A percentile compares a stretch with the other conserved stretches of the same genome.
These are phyloP conservation scores for Clonostachys chloroleuca DNA, from an alignment of 2,329 filamentous ascomycete species.

Conservation along the genomic window DNA sequence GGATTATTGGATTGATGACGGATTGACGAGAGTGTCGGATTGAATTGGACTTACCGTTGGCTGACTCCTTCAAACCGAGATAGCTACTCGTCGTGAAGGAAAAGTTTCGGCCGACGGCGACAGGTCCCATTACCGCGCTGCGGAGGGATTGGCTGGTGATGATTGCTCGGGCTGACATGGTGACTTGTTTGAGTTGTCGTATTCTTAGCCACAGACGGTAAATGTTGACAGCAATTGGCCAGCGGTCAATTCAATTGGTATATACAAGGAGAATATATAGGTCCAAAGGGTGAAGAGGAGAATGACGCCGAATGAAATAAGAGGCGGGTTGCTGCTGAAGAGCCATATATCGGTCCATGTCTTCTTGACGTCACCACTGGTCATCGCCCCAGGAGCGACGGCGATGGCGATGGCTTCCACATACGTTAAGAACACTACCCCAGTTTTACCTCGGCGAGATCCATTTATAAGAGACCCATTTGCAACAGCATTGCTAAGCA, in stretches of 20 bases:
- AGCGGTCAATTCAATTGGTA: not conserved
- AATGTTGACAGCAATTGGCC: too few relatives aligned
- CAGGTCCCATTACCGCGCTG: constrained; percentile 7
- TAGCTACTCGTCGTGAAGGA: constrained; percentile 18
- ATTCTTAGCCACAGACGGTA: too few relatives aligned
- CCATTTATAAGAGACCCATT: too few relatives aligned
- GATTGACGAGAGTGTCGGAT: too few relatives aligned
- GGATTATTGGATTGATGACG: too few relatives aligned
- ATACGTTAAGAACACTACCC: too few relatives aligned
- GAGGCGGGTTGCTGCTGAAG: not conserved
- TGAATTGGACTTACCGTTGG: constrained; percentile 18
- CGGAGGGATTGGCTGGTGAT: constrained; percentile 14
- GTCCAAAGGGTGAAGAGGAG: not conserved
- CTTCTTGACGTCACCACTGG: not conserved
- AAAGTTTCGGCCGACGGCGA: constrained; percentile 14
- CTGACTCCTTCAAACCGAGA: constrained; percentile 29
- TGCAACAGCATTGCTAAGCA: too few relatives aligned
- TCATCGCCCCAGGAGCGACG: not conserved
- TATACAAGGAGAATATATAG: not conserved
- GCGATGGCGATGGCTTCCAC: too few relatives aligned
- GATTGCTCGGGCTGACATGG: constrained; percentile 23
- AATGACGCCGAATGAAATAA: not conserved
- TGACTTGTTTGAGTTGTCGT: constrained; percentile 1
- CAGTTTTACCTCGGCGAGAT: too few relatives aligned
- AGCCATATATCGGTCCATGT: not conserved